Base-by-base conservation (phyloP, 2,329 filamentous ascomycete species). In the Talaromyces funiculosus region DNA sequence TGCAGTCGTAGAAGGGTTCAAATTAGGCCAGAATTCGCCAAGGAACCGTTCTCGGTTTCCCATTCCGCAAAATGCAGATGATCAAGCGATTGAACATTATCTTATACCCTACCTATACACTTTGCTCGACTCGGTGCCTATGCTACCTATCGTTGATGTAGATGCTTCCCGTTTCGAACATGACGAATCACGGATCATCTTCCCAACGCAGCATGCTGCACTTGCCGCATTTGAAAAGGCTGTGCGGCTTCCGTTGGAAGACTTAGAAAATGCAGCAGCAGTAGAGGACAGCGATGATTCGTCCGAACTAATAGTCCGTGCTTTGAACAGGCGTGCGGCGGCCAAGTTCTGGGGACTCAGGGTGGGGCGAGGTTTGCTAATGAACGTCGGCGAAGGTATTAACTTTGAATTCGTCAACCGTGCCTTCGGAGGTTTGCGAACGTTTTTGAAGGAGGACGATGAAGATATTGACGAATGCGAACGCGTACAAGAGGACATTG, bases 91-190 rank as follows among this genome's bases (percentile, higher is more conserved):
- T 26, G 82, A 86, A 57, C 77, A 80, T 5, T 69, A 77, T 24
- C 71, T 88, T n/a, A 78, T 87, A 42, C 83, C 84, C 0, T 86
- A 87, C 67, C 75, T 88, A 2, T 74, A 81, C n/a, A 68, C 75
- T 1, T 69, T 85, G 29, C 83, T 85, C 3, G 74, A 76, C 24
- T 77, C 82, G 6, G 67, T 68, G 0, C 77, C 81, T 0, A 75
- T 87, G 16, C 71, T 82, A 1, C 77, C 81, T 0, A 75, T 87
- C 18, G 71, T 82, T 18, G 80, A 86, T 63, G 76, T 86, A 5
- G 83, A 86, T 65, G 77, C 78, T 1, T 85, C 83, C 16, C 77
- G 78, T 35, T 87, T 86, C 62, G 82, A 85, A 66, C 75, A 78
- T 18, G 81, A 87, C 63, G 77, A 81, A 31, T 79, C 75, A 7